These are phyloP conservation scores for Russula compacta DNA, from an alignment of 768 basidiomycete genomes.

Conservation along the genomic window DNA sequence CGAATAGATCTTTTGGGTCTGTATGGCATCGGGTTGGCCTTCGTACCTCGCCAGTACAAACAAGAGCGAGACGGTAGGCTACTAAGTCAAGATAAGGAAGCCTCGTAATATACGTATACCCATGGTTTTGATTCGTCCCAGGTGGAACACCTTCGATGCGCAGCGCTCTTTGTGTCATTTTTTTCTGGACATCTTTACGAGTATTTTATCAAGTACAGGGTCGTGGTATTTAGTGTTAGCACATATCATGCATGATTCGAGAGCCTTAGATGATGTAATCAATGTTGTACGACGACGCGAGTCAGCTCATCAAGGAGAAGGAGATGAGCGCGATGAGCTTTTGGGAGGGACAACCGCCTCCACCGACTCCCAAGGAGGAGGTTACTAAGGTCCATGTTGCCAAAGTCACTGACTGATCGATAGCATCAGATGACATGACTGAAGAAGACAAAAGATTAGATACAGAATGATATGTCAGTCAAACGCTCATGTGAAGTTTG, in stretches of 20 bases:
- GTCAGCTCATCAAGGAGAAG: too few relatives aligned
- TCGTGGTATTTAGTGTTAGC: not conserved
- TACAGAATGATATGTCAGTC: too few relatives aligned
- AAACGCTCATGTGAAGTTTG: too few relatives aligned
- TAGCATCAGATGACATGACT: too few relatives aligned
- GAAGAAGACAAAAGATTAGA: too few relatives aligned
- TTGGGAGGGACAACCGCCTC: too few relatives aligned
- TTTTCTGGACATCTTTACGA: not conserved
- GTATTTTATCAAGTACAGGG: not conserved
- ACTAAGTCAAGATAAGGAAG: not conserved
- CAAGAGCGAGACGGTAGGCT: slow-evolving; percentile 11
- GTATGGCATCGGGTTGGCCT: slow-evolving; percentile 3
- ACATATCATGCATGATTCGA: too few relatives aligned
- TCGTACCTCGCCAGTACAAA: slow-evolving; percentile 9
- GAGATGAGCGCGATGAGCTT: too few relatives aligned
- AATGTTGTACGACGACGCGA: too few relatives aligned
- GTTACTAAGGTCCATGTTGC: too few relatives aligned
- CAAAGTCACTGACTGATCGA: too few relatives aligned
- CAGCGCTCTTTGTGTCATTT: not conserved
- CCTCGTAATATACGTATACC: not conserved
- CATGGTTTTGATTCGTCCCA: not conserved
- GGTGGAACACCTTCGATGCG: not conserved
- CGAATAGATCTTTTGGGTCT: slow-evolving; percentile 12
- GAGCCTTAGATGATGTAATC: not conserved
- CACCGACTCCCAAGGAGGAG: too few relatives aligned